phyloP scores from a whole-genome alignment of 2,329 filamentous ascomycete genomes.

The Nemania sp. region DNA sequence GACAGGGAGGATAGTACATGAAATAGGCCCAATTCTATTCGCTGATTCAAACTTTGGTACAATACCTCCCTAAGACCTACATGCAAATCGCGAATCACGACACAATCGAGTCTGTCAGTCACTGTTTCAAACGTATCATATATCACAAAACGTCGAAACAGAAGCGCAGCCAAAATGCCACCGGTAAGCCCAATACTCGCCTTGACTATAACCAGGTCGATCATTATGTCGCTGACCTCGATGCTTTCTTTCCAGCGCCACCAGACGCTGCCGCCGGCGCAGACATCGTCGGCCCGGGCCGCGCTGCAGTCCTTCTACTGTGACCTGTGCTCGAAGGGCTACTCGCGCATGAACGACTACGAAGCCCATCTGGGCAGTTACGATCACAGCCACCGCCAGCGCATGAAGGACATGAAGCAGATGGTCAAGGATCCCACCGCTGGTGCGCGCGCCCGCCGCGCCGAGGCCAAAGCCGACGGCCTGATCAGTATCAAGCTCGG shows the following conservation, averaged over 20 bases:
- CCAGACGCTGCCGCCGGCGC: constrained; percentile 61
- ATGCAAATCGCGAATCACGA: no score
- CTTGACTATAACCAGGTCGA: neutral
- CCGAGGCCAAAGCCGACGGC: constrained; percentile 70
- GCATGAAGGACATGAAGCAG: constrained; percentile 84
- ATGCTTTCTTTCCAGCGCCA: constrained; percentile 47
- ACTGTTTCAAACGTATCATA: no score
- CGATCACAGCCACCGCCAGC: constrained; percentile 93
- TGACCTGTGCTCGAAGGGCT: constrained; percentile 89
- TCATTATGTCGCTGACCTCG: neutral
- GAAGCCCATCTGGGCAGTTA: constrained; percentile 93
- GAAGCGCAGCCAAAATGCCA: constrained; percentile 20
- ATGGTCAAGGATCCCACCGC: constrained; percentile 74
- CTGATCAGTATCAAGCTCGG: constrained; percentile 68
- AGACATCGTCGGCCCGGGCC: constrained; percentile 69
- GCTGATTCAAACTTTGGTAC: no score
- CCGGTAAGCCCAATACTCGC: constrained; percentile 13
- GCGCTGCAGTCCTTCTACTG: constrained; percentile 82
- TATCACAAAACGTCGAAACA: no score
- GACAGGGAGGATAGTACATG: no score
- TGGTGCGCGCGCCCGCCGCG: constrained; percentile 65
- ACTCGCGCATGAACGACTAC: constrained; percentile 93
- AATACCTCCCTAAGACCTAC: no score
- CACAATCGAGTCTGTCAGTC: no score
- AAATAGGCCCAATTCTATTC: no score